Conservation (phyloP, 352 stramenopile species). For the Plasmopara viticola region DNA sequence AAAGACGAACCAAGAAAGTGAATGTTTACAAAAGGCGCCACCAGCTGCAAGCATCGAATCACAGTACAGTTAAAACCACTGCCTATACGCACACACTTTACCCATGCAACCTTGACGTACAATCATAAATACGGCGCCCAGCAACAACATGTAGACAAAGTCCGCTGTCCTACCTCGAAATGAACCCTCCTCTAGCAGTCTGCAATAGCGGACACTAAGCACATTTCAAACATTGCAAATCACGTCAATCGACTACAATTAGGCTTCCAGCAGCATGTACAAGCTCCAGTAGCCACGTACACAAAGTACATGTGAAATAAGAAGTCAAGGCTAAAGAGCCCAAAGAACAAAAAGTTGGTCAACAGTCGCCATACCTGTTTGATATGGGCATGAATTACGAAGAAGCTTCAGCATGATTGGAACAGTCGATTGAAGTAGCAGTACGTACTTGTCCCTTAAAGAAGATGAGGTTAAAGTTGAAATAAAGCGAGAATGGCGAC, state of each 20-base stretch:
- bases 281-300: slow-evolving; percentile 44
- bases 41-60: slow-evolving; percentile 41
- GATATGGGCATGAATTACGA: not conserved
- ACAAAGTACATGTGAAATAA: slow-evolving; percentile 99
- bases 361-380: slow-evolving; percentile 91
- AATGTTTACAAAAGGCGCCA: slow-evolving; percentile 94
- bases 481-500: slow-evolving; percentile 94
- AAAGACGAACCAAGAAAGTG: slow-evolving; percentile 97
- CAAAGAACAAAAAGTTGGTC: slow-evolving; percentile 99
- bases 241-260: slow-evolving; percentile 4
- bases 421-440: not conserved
- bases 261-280: too few species aligned
- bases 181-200: slow-evolving; percentile 96
- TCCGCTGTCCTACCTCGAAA: slow-evolving; percentile 95
- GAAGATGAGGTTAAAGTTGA: slow-evolving; percentile 96
- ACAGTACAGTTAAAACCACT: not conserved
- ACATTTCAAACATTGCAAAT: slow-evolving; percentile 5
- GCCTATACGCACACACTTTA: not conserved
- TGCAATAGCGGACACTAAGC: slow-evolving; percentile 89
- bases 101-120: slow-evolving; percentile 32
- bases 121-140: slow-evolving; percentile 93
- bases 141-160: slow-evolving; percentile 98
- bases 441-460: slow-evolving; percentile 90
- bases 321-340: slow-evolving; percentile 98
- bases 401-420: not conserved